Conservation (phyloP, 2,329 filamentous ascomycete species). For the Elsinoe perseae region DNA sequence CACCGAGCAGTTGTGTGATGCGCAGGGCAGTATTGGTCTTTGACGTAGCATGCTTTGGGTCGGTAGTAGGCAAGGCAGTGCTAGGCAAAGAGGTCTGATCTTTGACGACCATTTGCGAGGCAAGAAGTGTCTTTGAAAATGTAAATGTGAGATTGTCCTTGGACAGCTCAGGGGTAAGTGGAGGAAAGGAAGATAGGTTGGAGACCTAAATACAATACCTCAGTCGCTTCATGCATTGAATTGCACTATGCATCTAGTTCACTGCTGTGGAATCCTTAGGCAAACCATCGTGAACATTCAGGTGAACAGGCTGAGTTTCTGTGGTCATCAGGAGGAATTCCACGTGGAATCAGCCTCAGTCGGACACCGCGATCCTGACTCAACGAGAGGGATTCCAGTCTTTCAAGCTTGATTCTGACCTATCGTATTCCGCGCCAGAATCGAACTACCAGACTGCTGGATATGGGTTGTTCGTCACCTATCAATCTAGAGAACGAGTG, state of each 20-base stretch:
- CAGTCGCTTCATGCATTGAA: background rate
- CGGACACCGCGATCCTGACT: background rate
- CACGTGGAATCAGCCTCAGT: slow-evolving; percentile 7
- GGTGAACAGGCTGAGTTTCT: slow-evolving; percentile 5
- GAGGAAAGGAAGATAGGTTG: background rate
- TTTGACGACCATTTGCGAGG: background rate
- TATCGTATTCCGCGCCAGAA: background rate
- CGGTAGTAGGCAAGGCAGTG: background rate
- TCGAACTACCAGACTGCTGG: background rate
- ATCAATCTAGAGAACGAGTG: background rate
- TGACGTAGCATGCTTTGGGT: background rate
- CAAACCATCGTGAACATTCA: background rate
- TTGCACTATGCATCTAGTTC: background rate
- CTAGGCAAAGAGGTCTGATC: background rate
- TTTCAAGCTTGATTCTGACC: background rate
- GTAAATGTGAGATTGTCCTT: background rate
- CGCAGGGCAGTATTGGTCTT: background rate
- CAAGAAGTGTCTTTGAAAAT: background rate
- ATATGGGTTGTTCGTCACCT: background rate
- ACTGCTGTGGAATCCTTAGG: background rate
- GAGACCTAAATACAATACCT: slow-evolving; percentile 8
- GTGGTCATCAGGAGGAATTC: background rate
- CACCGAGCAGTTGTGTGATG: background rate
- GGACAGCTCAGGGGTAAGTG: background rate
- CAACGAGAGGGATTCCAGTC: background rate